Base-by-base conservation (phyloP, 768 basidiomycete species). In the Leccinum aurantiacum region DNA sequence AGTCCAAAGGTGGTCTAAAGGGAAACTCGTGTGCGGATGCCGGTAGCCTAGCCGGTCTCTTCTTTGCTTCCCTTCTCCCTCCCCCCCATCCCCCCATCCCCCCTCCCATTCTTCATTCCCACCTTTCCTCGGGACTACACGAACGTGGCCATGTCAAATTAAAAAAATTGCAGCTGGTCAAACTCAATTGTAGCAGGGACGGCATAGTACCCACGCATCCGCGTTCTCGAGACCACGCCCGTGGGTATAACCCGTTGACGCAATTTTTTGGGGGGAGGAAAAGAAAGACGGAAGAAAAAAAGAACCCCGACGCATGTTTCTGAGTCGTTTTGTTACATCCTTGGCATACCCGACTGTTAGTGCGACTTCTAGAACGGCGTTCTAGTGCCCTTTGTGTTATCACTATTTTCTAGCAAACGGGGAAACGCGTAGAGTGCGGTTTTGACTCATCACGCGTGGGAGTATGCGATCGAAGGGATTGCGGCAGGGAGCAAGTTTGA, bases 131-230 rank as follows among this genome's bases (percentile, higher is more conserved):
- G 17, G 31, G 25, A 27, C 44, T 33, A 49, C 44, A 44, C 53
- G 54, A 9, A 62, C 55, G 56, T 59, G 60, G 17, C 19, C 44
- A 46, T 46, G 44, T 33, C 31, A 27, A 63, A 57, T 52, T 61
- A 58, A 70, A 68, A 58, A 70, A 68, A 67, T 67, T 63, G 61
- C 50, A 54, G 47, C 37, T 57, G 56, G 61, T 57, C 53, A 61
- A 68, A 67, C 68, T 60, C 61, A 46, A 67, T 60, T 53, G 60
- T 46, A 19, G 44, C 19, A 53, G 27, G 53, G 31, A 31, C n/a
- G 51, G 51, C 51, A 46, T 46, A 46, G n/a, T 58, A 63, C 65
- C 50, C 65, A 66, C 64, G 57, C 24, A 48, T 2, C 22, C 48
- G 48, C 31, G 5, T 53, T 51, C 56, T 53, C 56, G 52, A 54